A percentile compares a stretch with the other conserved stretches of the same genome.
These are phyloP conservation scores for Mollisia scopiformis DNA, from an alignment of 2,329 filamentous ascomycete species.

Conservation along the genomic window DNA sequence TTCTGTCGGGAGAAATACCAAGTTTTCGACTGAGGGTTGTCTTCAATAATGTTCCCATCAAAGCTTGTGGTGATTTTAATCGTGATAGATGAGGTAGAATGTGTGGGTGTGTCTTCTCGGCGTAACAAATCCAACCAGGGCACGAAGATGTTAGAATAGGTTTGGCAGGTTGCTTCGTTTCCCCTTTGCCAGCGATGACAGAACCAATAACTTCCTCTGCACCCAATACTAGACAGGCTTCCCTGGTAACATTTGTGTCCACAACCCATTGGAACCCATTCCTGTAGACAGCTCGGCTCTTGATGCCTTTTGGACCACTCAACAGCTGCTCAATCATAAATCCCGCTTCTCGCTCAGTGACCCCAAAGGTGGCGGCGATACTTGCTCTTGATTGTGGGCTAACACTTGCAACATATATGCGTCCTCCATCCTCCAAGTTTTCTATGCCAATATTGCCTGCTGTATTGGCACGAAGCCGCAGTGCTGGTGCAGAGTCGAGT, in stretches of 20 bases:
- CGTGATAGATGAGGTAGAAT: slow-evolving; percentile 88
- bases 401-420: slow-evolving; percentile 89
- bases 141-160: slow-evolving; percentile 88
- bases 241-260: slow-evolving; percentile 83
- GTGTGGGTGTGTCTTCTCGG: slow-evolving; percentile 96
- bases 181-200: slow-evolving; percentile 25
- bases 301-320: slow-evolving; percentile 69
- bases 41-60: slow-evolving; percentile 89
- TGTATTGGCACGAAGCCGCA: slow-evolving; percentile 28
- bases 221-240: slow-evolving; percentile 80
- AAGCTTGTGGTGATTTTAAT: slow-evolving; percentile 91
- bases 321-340: slow-evolving; percentile 84
- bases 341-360: slow-evolving; percentile 74
- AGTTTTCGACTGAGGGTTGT: slow-evolving; percentile 76
- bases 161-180: slow-evolving; percentile 36
- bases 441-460: slow-evolving; percentile 44
- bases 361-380: slow-evolving; percentile 80
- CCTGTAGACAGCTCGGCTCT: slow-evolving; percentile 68
- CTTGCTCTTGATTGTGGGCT: slow-evolving; percentile 90
- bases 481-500: slow-evolving; percentile 67
- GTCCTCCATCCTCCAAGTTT: slow-evolving; percentile 59
- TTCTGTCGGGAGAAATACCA: slow-evolving; percentile 73
- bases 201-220: slow-evolving; percentile 68
- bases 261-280: slow-evolving; percentile 88
- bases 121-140: slow-evolving; percentile 98